phyloP scores from a whole-genome alignment of 805 yeast genomes.

The Saccharomyces mikatae region DNA sequence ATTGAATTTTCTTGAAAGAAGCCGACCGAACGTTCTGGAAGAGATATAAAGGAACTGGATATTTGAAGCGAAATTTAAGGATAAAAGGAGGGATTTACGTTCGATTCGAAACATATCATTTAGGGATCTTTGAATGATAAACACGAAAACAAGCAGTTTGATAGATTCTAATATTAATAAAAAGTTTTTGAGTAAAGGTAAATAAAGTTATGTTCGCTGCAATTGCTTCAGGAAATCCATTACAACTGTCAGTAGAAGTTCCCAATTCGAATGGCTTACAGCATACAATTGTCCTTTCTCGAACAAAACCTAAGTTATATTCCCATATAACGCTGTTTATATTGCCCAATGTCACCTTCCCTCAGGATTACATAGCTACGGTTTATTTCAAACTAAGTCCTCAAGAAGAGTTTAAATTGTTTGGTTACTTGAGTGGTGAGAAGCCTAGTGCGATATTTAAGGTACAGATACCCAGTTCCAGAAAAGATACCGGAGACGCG shows the following conservation, averaged over 20 bases:
- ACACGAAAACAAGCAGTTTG: not conserved
- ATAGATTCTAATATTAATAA: not conserved
- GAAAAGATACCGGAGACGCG: conserved; percentile 14
- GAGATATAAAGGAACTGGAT: not conserved
- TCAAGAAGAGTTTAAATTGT: conserved; percentile 47
- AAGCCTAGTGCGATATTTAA: conserved; percentile 92
- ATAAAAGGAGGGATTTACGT: not conserved
- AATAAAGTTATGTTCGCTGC: conserved; percentile 30
- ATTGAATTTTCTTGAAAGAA: not conserved
- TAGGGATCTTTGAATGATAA: not conserved
- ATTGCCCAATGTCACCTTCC: conserved; percentile 71
- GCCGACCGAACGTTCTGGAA: not conserved
- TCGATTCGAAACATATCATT: not conserved
- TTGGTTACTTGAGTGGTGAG: conserved; percentile 51
- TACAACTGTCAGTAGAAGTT: conserved; percentile 30
- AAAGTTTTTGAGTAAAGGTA: not conserved
- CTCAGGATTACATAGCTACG: conserved; percentile 67
- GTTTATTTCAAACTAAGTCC: conserved; percentile 80
- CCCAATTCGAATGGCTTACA: conserved; percentile 33
- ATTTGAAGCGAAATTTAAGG: not conserved
- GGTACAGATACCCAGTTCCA: conserved; percentile 38
- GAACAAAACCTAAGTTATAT: conserved; percentile 30
- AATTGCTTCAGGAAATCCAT: conserved; percentile 33
- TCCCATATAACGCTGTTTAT: conserved; percentile 80
- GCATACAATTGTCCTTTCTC: conserved; percentile 30